A percentile compares a stretch with the other conserved stretches of the same genome.
Conservation (phyloP, 208 protist genomes). For the Phytomonas francai region DNA sequence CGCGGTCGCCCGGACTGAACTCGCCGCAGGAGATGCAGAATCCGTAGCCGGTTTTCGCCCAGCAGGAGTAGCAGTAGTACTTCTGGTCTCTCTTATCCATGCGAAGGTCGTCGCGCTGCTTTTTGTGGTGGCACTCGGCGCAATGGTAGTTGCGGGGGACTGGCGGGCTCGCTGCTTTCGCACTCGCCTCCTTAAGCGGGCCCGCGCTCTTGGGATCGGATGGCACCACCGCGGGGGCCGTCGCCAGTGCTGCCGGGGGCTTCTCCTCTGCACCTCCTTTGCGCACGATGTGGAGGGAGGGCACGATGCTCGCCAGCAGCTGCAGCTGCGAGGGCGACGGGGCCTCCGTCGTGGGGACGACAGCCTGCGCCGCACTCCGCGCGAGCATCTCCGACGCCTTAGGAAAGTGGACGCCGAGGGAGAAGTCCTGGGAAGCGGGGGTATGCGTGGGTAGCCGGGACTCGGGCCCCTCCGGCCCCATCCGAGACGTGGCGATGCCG, state of each 20-base stretch:
- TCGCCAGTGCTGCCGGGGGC: conserved; percentile 4
- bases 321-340: conserved; percentile 20
- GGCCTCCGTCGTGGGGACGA: conserved; percentile 1
- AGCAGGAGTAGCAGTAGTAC: conserved; percentile 76
- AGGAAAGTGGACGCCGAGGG: conserved; percentile 7
- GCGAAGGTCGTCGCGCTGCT: conserved; percentile 59
- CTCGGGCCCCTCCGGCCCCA: not conserved
- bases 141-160: conserved; percentile 16
- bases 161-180: not conserved
- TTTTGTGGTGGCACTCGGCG: conserved; percentile 42
- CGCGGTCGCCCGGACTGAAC: conserved; percentile 52
- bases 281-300: conserved; percentile 52
- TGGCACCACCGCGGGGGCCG: conserved; percentile 1
- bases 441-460: not conserved
- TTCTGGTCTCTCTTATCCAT: conserved; percentile 35
- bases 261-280: conserved; percentile 8
- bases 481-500: not conserved
- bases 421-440: not conserved
- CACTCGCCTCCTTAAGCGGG: conserved; percentile 1
- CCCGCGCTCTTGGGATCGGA: not conserved
- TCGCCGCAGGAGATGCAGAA: conserved; percentile 59
- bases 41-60: conserved; percentile 50
- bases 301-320: conserved; percentile 58
- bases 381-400: conserved; percentile 15
- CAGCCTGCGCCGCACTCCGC: conserved; percentile 1